A percentile compares a stretch with the other conserved stretches of the same genome.
These are phyloP conservation scores for Blastobotrys persicus DNA, from an alignment of 1,139 yeast species.

Conservation along the genomic window DNA sequence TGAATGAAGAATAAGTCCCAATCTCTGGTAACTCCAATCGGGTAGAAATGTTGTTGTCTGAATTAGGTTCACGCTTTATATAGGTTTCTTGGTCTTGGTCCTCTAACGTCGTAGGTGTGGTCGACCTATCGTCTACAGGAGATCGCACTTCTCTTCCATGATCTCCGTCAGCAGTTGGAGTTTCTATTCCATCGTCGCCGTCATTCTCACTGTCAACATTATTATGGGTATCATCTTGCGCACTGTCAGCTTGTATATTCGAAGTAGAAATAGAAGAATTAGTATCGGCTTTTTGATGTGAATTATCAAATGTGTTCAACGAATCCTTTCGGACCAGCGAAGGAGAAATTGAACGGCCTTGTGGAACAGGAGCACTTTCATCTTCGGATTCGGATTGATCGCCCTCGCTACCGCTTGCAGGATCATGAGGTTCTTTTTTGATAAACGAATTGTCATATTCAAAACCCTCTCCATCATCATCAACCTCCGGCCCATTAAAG, in stretches of 20 bases:
- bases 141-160: conserved; percentile 11
- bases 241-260: conserved; percentile 2
- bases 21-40: conserved; percentile 6
- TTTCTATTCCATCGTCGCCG: background rate
- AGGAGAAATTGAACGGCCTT: background rate
- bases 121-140: background rate
- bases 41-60: background rate
- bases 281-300: background rate
- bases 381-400: conserved; percentile 3
- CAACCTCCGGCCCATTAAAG: background rate
- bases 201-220: background rate
- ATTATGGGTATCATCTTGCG: conserved; percentile 1
- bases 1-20: conserved; percentile 3
- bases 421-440: conserved; percentile 4
- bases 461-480: background rate
- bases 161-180: background rate
- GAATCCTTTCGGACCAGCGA: conserved; percentile 8
- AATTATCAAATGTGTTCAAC: background rate
- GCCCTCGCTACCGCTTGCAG: conserved; percentile 2
- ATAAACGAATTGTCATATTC: conserved; percentile 5
- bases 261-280: background rate
- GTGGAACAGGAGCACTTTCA: conserved; percentile 6
- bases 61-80: background rate
- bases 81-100: background rate
- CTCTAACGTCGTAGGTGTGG: background rate